Percentiles rank a stretch among this genome's conserved stretches.
Evolutionary conservation across 2,329 filamentous ascomycete species (phyloP).

Genomic region (Cladosporium sp.): DNA sequence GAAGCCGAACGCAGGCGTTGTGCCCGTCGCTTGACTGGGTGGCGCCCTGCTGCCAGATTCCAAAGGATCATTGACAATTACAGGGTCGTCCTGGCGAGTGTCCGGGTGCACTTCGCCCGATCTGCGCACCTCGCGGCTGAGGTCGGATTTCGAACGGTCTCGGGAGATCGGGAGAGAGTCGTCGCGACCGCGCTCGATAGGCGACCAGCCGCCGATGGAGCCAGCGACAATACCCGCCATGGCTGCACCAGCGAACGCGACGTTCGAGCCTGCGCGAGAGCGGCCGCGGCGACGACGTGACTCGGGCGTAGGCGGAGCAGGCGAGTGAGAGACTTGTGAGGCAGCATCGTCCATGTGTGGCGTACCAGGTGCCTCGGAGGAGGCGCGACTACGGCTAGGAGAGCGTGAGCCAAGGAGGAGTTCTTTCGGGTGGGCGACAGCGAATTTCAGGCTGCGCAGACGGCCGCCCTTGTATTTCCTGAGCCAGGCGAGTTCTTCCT

Average conservation of each 20-base stretch:
- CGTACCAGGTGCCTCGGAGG: slow-evolving; percentile 60
- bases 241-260: slow-evolving; percentile 69
- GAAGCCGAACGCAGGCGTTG: slow-evolving; percentile 40
- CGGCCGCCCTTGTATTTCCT: slow-evolving; percentile 77
- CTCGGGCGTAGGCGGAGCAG: slow-evolving; percentile 49
- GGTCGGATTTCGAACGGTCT: slow-evolving; percentile 28
- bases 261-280: slow-evolving; percentile 65
- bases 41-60: slow-evolving; percentile 28
- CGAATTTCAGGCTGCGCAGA: slow-evolving; percentile 75
- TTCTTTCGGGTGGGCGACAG: slow-evolving; percentile 70
- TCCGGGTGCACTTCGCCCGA: slow-evolving; percentile 45
- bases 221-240: slow-evolving; percentile 82
- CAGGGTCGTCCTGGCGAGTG: slow-evolving; percentile 45
- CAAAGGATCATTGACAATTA: slow-evolving; percentile 42
- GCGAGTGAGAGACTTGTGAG: slow-evolving; percentile 26
- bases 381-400: slow-evolving; percentile 58
- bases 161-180: slow-evolving; percentile 36
- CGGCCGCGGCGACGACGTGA: slow-evolving; percentile 54
- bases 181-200: slow-evolving; percentile 50
- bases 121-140: slow-evolving; percentile 35
- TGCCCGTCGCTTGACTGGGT: slow-evolving; percentile 41
- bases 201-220: slow-evolving; percentile 69
- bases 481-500: slow-evolving; percentile 75
- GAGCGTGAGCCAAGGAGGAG: slow-evolving; percentile 61
- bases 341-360: slow-evolving; percentile 52